Conservation (phyloP, 2,329 filamentous ascomycete genomes). For the Neoarthrinium moseri region DNA sequence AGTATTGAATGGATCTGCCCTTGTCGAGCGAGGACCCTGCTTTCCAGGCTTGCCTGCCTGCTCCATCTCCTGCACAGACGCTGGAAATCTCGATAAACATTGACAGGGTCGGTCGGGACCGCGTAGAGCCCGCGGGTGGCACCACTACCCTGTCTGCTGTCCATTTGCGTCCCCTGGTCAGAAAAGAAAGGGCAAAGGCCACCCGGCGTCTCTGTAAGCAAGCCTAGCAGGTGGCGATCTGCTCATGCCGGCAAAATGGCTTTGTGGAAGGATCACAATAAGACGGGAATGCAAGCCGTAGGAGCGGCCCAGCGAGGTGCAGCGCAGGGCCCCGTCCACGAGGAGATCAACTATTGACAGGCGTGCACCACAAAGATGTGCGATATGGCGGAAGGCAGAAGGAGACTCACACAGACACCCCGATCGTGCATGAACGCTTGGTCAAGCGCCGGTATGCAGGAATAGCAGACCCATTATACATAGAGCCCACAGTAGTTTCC, state of each 20-base stretch:
- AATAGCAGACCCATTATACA: slow-evolving; percentile 11
- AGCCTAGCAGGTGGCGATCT: slow-evolving; percentile 2
- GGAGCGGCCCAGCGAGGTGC: neutral
- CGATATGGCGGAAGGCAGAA: neutral
- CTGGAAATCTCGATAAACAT: slow-evolving; percentile 5
- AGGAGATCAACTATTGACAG: slow-evolving; percentile 9
- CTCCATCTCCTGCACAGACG: slow-evolving; percentile 2
- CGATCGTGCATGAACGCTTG: slow-evolving; percentile 15
- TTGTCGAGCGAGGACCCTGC: slow-evolving; percentile 5
- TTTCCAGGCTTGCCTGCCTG: too few species aligned
- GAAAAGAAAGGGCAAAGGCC: slow-evolving; percentile 1
- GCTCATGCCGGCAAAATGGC: slow-evolving; percentile 3
- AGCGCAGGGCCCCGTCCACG: neutral
- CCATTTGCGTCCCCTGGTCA: neutral
- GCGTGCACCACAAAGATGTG: neutral
- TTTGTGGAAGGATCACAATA: slow-evolving; percentile 5
- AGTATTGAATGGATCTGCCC: neutral
- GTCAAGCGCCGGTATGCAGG: slow-evolving; percentile 8
- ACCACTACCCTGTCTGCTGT: neutral
- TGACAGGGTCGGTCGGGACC: slow-evolving; percentile 3
- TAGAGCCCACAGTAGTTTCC: slow-evolving; percentile 9
- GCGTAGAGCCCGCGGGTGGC: slow-evolving; percentile 1
- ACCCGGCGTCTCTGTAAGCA: neutral
- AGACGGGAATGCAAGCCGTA: slow-evolving; percentile 9
- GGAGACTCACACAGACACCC: neutral